These are phyloP conservation scores for Breviolum minutum DNA, from an alignment of 73 alveolate species.

Conservation along the genomic window DNA sequence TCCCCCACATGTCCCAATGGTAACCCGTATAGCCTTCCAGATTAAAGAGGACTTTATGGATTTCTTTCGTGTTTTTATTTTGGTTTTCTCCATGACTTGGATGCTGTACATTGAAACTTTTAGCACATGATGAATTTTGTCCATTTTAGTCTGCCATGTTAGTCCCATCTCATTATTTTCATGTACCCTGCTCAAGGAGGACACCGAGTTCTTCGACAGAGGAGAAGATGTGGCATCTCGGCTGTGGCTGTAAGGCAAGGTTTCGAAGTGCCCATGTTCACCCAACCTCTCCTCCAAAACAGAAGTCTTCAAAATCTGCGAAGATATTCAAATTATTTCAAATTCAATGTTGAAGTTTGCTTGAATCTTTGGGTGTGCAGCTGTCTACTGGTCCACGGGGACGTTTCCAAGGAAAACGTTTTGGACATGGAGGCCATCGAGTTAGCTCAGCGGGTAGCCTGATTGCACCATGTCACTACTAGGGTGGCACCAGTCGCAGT, in stretches of 20 bases:
- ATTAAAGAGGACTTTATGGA: too few relatives aligned
- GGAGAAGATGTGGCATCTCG: conserved; percentile 23
- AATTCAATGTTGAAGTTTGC: too few relatives aligned
- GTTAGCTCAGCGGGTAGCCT: conserved; percentile 47
- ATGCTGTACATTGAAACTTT: too few relatives aligned
- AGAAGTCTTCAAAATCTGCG: too few relatives aligned
- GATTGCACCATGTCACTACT: not conserved
- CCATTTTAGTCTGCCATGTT: not conserved
- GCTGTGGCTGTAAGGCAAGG: not conserved
- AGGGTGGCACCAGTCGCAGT: not conserved
- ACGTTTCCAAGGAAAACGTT: conserved; percentile 37
- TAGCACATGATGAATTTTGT: too few relatives aligned
- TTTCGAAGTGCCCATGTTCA: not conserved
- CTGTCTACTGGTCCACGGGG: not conserved
- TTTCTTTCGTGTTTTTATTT: too few relatives aligned
- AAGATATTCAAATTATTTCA: too few relatives aligned
- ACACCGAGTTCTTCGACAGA: conserved; percentile 19
- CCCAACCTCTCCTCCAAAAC: not conserved
- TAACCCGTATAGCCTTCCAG: not conserved
- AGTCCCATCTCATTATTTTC: not conserved
- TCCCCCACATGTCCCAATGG: not conserved
- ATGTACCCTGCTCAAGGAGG: not conserved
- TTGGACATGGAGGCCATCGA: conserved; percentile 84
- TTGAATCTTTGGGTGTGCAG: not conserved
- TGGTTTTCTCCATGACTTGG: too few relatives aligned